Evolutionary conservation across 2,329 filamentous ascomycete genomes (phyloP).

Genomic region (Fusarium redolens): DNA sequence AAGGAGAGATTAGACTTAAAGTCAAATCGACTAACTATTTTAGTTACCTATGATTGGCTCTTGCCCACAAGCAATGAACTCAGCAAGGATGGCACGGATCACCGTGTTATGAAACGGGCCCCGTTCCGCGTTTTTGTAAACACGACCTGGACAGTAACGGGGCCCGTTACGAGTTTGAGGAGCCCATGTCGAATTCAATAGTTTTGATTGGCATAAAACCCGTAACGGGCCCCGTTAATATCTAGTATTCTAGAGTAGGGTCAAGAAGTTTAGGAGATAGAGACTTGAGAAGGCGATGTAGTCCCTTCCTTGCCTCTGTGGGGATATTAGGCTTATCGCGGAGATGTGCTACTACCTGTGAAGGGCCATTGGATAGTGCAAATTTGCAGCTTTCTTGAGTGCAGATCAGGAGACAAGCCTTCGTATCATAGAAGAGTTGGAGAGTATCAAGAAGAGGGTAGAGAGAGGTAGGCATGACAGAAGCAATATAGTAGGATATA

Average conservation of each 20-base stretch:
- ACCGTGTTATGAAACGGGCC: neutral
- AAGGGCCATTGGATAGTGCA: no score
- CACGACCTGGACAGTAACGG: neutral
- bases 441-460: no score
- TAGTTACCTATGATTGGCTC: neutral
- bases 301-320: no score
- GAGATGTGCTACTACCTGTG: no score
- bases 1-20: neutral
- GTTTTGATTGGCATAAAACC: neutral
- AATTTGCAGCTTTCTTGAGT: no score
- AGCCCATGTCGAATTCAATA: neutral
- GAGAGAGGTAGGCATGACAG: no score
- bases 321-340: no score
- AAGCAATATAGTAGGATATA: no score
- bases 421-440: no score
- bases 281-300: no score
- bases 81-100: neutral
- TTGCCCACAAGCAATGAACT: neutral
- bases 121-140: neutral
- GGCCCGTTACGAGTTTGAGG: neutral
- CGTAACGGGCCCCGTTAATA: neutral
- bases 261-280: no score
- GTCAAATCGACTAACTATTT: neutral
- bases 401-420: no score
- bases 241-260: neutral